Conservation (phyloP, 495 filamentous ascomycete genomes). For the Cladorrhinum samala region DNA sequence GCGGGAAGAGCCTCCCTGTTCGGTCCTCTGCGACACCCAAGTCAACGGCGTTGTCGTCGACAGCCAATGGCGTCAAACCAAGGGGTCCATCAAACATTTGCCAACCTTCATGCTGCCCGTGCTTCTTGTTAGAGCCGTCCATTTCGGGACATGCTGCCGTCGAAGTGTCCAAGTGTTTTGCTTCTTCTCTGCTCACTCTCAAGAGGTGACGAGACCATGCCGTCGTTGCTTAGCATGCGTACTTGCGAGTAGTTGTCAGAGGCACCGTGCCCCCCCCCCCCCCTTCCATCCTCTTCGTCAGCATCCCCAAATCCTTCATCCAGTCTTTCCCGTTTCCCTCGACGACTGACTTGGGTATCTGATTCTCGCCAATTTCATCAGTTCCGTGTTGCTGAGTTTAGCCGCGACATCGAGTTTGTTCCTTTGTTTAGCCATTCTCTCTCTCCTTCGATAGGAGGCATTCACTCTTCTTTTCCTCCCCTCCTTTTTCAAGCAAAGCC, state of each 20-base stretch:
- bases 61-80: slow-evolving; percentile 28
- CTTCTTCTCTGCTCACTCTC: too few relatives aligned
- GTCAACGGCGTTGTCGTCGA: slow-evolving; percentile 3
- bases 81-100: slow-evolving; percentile 34
- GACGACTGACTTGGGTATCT: slow-evolving; percentile 13
- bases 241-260: too few relatives aligned
- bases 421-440: slow-evolving; percentile 13
- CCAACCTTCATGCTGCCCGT: slow-evolving; percentile 24
- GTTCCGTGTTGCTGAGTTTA: slow-evolving; percentile 23
- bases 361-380: slow-evolving; percentile 29
- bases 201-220: too few relatives aligned
- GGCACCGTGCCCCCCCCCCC: neutral
- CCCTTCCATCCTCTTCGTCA: slow-evolving; percentile 8
- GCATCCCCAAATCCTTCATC: slow-evolving; percentile 19
- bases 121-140: slow-evolving; percentile 23
- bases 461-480: slow-evolving; percentile 14
- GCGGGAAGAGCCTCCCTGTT: slow-evolving; percentile 21
- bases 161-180: too few relatives aligned
- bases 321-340: slow-evolving; percentile 19
- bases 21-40: slow-evolving; percentile 17
- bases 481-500: slow-evolving; percentile 3
- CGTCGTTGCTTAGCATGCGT: too few relatives aligned
- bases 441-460: slow-evolving; percentile 18
- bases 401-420: slow-evolving; percentile 13
- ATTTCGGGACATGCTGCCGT: slow-evolving; percentile 8